Conservation (phyloP, 2,329 filamentous ascomycete species). For the Simplicillium aogashimaense region DNA sequence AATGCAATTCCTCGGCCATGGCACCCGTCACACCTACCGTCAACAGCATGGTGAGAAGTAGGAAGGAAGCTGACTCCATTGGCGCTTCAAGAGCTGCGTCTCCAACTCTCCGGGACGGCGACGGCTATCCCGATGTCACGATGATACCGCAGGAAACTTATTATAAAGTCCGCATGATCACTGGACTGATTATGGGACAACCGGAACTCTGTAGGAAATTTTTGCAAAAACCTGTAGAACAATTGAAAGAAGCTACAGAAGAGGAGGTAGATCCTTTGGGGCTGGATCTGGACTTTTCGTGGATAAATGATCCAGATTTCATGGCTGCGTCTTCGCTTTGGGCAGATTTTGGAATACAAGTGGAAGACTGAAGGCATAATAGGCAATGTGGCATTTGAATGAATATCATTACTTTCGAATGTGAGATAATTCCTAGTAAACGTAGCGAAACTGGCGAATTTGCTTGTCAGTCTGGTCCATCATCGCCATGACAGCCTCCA, state of each 20-base stretch:
- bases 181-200: constrained; percentile 1
- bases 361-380: too few relatives aligned
- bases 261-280: not conserved
- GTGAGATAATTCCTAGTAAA: constrained; percentile 18
- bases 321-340: constrained; percentile 1
- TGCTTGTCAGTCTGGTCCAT: constrained; percentile 44
- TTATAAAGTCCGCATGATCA: constrained; percentile 2
- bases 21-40: not conserved
- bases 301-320: constrained; percentile 1
- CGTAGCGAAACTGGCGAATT: constrained; percentile 43
- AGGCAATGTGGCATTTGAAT: too few relatives aligned
- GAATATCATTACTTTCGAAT: too few relatives aligned
- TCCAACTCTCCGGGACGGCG: constrained; percentile 1
- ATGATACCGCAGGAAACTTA: constrained; percentile 1
- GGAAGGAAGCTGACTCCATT: not conserved
- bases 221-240: not conserved
- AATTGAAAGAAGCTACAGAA: not conserved
- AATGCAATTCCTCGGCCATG: not conserved
- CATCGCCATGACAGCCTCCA: constrained; percentile 1
- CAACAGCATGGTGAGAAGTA: too few relatives aligned
- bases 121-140: constrained; percentile 1
- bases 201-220: constrained; percentile 3
- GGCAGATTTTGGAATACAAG: not conserved
- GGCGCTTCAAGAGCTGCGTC: not conserved
- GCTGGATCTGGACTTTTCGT: constrained; percentile 1